A percentile compares a stretch with the other conserved stretches of the same genome.
phyloP scores from a whole-genome alignment of 2,329 filamentous ascomycete genomes.

The Verticillium longisporum region DNA sequence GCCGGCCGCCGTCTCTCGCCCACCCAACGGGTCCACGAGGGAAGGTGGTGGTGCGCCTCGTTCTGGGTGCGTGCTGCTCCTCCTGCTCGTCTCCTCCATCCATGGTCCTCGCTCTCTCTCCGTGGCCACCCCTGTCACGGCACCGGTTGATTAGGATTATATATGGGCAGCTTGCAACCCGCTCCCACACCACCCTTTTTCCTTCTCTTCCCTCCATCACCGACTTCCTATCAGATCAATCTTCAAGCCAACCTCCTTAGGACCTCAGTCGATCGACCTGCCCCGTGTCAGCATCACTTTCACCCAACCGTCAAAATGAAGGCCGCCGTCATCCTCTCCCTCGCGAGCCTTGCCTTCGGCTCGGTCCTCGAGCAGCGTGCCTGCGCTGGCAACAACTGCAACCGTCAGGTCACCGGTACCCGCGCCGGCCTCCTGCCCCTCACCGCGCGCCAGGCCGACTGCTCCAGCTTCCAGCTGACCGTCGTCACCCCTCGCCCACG shows the following conservation, averaged over 20 bases:
- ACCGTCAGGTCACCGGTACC: constrained; percentile 37
- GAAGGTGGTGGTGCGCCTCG: not conserved
- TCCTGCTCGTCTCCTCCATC: constrained; percentile 1
- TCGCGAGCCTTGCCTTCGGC: constrained; percentile 28
- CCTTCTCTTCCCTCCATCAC: constrained; percentile 10
- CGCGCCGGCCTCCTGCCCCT: constrained; percentile 25
- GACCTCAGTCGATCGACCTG: constrained; percentile 12
- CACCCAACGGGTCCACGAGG: constrained; percentile 2
- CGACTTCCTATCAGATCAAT: constrained; percentile 14
- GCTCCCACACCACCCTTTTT: not conserved
- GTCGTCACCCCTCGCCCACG: constrained; percentile 30
- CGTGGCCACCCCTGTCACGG: not conserved
- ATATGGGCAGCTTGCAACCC: constrained; percentile 10
- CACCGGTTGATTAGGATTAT: constrained; percentile 4
- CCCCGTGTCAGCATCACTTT: not conserved
- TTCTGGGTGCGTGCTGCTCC: not conserved
- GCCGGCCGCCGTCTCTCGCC: constrained; percentile 2
- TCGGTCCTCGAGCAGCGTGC: constrained; percentile 25
- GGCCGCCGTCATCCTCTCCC: constrained; percentile 27
- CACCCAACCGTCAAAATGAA: constrained; percentile 28
- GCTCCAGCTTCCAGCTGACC: constrained; percentile 31
- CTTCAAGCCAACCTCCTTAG: constrained; percentile 10
- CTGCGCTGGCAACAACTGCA: constrained; percentile 38
- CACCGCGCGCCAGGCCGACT: constrained; percentile 28
- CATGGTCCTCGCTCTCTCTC: not conserved